These are phyloP conservation scores for Xylariaceae sp. DNA, from an alignment of 2,329 filamentous ascomycete species.

Conservation along the genomic window DNA sequence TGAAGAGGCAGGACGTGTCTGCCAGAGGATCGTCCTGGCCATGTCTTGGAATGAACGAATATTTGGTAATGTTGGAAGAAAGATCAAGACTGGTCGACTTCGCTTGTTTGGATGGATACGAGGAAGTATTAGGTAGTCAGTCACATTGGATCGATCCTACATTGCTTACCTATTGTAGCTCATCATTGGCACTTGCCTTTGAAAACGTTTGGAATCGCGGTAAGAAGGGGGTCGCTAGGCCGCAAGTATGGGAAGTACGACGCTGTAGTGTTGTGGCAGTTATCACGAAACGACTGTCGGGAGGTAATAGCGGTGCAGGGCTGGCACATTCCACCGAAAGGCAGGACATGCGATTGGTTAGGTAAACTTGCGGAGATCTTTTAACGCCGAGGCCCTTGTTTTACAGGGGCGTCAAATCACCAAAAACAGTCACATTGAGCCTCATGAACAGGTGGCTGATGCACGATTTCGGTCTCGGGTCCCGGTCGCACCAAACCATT, in stretches of 20 bases:
- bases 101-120: conserved; percentile 2
- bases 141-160: conserved; percentile 2
- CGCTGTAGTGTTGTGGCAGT: conserved; percentile 13
- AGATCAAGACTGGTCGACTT: conserved; percentile 15
- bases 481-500: neutral
- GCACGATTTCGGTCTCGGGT: conserved; percentile 24
- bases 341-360: conserved; percentile 11
- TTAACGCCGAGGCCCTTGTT: conserved; percentile 11
- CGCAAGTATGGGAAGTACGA: conserved; percentile 3
- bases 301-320: conserved; percentile 4
- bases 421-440: conserved; percentile 22
- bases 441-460: conserved; percentile 24
- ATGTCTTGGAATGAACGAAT: conserved; percentile 30
- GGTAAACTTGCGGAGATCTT: neutral
- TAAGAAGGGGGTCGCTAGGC: neutral
- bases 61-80: conserved; percentile 2
- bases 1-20: conserved; percentile 28
- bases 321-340: conserved; percentile 20
- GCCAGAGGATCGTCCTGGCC: conserved; percentile 24
- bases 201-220: conserved; percentile 10
- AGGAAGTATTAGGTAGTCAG: neutral
- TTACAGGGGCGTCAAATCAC: conserved; percentile 21
- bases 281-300: neutral
- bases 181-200: conserved; percentile 9
- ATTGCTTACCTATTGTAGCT: conserved; percentile 5